phyloP scores from a whole-genome alignment of 2,329 filamentous ascomycete genomes.

The Trichoderma breve region DNA sequence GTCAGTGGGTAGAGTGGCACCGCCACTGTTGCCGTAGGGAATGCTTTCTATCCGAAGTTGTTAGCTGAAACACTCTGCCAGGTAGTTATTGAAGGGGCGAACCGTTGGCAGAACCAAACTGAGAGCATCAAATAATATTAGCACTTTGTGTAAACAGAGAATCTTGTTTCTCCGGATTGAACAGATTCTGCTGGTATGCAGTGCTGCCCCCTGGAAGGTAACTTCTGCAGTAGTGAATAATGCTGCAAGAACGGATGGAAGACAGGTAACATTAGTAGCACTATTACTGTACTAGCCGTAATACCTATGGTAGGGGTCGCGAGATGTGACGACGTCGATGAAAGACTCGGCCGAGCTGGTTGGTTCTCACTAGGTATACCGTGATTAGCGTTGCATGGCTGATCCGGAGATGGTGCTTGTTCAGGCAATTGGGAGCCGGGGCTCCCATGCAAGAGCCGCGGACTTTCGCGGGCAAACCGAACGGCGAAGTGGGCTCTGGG shows the following conservation, averaged over 20 bases:
- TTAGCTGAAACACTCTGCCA: not conserved
- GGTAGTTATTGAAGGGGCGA: not conserved
- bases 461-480: constrained; percentile 22
- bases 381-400: constrained; percentile 21
- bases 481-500: constrained; percentile 11
- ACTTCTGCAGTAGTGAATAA: not conserved
- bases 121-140: not conserved
- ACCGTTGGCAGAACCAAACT: not conserved
- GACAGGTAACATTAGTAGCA: not conserved
- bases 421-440: constrained; percentile 24
- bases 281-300: not conserved
- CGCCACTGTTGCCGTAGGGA: not conserved
- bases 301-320: not conserved
- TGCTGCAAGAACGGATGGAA: too few species aligned
- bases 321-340: constrained; percentile 7
- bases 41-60: not conserved
- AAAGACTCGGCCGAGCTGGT: constrained; percentile 20
- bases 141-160: not conserved
- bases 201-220: not conserved
- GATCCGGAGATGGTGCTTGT: constrained; percentile 25
- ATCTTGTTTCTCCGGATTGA: not conserved
- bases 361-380: constrained; percentile 10
- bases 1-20: not conserved
- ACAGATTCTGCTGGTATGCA: not conserved
- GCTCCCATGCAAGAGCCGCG: constrained; percentile 18